These are phyloP conservation scores for Hypoxylon sp. DNA, from an alignment of 2,329 filamentous ascomycete genomes.

Conservation along the genomic window DNA sequence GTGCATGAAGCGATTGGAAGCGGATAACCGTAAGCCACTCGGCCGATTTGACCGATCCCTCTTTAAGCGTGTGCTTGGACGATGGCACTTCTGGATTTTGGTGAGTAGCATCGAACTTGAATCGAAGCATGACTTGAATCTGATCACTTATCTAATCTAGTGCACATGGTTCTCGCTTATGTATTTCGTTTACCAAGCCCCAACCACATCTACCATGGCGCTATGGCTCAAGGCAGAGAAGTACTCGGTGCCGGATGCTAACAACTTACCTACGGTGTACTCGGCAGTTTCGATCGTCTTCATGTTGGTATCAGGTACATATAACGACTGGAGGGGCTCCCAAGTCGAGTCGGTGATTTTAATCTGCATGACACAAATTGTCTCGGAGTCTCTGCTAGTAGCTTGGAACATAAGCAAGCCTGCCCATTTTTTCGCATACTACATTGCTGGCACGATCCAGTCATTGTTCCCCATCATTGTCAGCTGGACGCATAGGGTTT, in stretches of 20 bases:
- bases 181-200: constrained; percentile 46
- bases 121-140: background rate
- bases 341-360: constrained; percentile 39
- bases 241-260: constrained; percentile 45
- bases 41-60: constrained; percentile 39
- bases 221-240: constrained; percentile 45
- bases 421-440: constrained; percentile 44
- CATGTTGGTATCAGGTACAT: constrained; percentile 44
- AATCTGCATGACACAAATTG: constrained; percentile 42
- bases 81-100: constrained; percentile 46
- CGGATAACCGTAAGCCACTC: constrained; percentile 41
- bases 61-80: constrained; percentile 42
- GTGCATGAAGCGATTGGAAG: constrained; percentile 52
- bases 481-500: constrained; percentile 51
- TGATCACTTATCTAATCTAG: constrained; percentile 16
- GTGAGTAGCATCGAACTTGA: constrained; percentile 3
- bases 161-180: constrained; percentile 46
- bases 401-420: constrained; percentile 40
- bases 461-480: constrained; percentile 45
- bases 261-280: constrained; percentile 50
- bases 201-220: constrained; percentile 44
- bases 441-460: constrained; percentile 44
- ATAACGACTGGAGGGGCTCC: constrained; percentile 43
- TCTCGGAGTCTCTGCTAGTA: constrained; percentile 40
- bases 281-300: constrained; percentile 52